Conservation (phyloP, 768 basidiomycete species). For the Cantharellus anzutake region DNA sequence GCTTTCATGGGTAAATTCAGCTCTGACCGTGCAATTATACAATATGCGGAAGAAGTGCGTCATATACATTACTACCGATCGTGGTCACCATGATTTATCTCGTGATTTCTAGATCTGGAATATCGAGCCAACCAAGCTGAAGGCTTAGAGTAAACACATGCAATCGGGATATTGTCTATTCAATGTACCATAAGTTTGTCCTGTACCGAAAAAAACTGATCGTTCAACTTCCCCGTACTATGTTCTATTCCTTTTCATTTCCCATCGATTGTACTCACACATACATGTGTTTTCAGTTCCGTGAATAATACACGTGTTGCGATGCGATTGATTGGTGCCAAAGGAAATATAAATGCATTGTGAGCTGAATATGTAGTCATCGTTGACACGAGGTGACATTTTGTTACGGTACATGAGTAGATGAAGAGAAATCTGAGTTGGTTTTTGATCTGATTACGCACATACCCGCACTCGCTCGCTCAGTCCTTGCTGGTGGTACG, state of each 20-base stretch:
- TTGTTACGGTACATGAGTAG: too few species aligned
- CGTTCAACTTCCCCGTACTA: neutral
- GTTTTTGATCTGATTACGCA: too few species aligned
- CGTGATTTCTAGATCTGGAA: neutral
- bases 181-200: neutral
- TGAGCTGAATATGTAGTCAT: neutral
- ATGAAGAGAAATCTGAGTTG: too few species aligned
- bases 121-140: neutral
- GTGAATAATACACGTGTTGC: neutral
- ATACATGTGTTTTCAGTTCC: neutral
- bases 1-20: conserved; percentile 89
- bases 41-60: conserved; percentile 51
- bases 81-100: neutral
- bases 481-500: too few species aligned
- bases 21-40: conserved; percentile 79
- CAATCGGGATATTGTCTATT: neutral
- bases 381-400: too few species aligned
- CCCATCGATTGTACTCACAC: neutral
- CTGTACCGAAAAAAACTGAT: neutral
- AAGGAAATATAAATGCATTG: neutral
- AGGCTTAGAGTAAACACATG: neutral
- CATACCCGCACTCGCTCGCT: too few species aligned
- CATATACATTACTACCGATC: neutral
- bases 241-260: neutral
- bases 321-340: neutral